Evolutionary conservation across 164 flowering plant species (phyloP).

Genomic region (Chimonanthus praecox): DNA sequence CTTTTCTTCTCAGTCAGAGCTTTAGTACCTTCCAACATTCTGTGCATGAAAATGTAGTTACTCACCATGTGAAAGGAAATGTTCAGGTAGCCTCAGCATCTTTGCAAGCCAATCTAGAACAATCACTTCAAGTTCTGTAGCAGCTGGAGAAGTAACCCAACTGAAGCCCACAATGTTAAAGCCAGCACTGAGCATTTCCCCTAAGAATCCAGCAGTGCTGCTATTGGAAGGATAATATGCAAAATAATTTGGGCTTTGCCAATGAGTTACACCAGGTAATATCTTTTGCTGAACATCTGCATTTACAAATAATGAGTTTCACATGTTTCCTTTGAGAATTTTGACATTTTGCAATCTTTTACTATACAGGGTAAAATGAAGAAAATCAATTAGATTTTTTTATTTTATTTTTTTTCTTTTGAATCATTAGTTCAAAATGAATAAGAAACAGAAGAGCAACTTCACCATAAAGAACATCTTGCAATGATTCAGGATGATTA

Average conservation of each 20-base stretch:
- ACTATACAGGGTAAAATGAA: neutral
- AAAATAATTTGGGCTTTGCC: conserved; percentile 96
- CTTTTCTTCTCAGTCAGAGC: neutral
- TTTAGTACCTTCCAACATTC: neutral
- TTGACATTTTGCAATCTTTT: neutral
- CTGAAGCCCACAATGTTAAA: conserved; percentile 91
- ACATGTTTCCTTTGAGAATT: neutral
- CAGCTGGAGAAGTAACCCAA: conserved; percentile 96
- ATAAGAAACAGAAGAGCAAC: conserved; percentile 8
- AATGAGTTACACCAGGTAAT: conserved; percentile 90
- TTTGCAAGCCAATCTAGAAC: conserved; percentile 95
- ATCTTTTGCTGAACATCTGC: conserved; percentile 78
- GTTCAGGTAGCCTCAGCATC: conserved; percentile 75
- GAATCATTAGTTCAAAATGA: neutral
- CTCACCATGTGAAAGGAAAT: conserved; percentile 67
- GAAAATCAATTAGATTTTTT: too few species aligned
- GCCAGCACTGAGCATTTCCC: conserved; percentile 96
- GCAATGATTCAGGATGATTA: conserved; percentile 56
- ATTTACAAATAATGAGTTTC: conserved; percentile 10
- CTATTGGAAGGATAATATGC: conserved; percentile 92
- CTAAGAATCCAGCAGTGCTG: conserved; percentile 84
- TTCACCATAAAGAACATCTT: conserved; percentile 71
- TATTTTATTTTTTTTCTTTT: neutral
- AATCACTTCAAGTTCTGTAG: conserved; percentile 91
- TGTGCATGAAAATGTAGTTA: neutral